Evolutionary conservation across 176 grass and related monocot species (phyloP).

Genomic region (Chloris gayana): DNA sequence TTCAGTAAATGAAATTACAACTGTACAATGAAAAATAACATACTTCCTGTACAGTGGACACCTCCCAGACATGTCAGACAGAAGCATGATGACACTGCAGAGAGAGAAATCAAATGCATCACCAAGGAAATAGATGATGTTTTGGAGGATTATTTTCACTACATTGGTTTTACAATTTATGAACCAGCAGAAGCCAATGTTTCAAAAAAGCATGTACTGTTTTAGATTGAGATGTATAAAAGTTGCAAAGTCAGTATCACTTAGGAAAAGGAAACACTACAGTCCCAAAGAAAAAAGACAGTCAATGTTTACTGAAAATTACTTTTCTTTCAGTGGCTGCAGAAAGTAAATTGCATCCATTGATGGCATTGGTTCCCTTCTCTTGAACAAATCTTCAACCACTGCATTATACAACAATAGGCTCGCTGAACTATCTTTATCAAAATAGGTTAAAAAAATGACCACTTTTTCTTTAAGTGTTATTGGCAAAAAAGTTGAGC

Average conservation of each 20-base stretch:
- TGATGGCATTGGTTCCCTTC: constrained; percentile 94
- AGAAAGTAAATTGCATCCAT: constrained; percentile 99
- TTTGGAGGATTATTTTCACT: not conserved
- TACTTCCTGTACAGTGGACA: constrained; percentile 95
- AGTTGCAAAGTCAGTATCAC: not conserved
- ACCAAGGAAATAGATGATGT: not conserved
- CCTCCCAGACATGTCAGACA: constrained; percentile 99
- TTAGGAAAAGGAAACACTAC: not conserved
- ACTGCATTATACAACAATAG: constrained; percentile 52
- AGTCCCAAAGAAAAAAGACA: not conserved
- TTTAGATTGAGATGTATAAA: constrained; percentile 11
- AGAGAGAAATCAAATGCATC: constrained; percentile 27
- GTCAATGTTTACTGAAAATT: constrained; percentile 30
- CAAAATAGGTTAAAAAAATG: constrained; percentile 4
- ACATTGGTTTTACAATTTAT: not conserved
- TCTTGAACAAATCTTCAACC: constrained; percentile 95
- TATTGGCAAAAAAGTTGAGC: not conserved
- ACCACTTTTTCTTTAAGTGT: not conserved
- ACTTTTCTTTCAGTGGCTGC: constrained; percentile 97
- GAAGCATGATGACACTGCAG: constrained; percentile 93
- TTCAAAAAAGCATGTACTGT: not conserved
- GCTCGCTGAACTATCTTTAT: constrained; percentile 2
- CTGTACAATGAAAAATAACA: constrained; percentile 37
- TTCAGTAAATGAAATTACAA: constrained; percentile 32
- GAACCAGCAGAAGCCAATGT: not conserved